Evolutionary conservation across 129 eudicot species (phyloP).

Genomic region (Silybum marianum): DNA sequence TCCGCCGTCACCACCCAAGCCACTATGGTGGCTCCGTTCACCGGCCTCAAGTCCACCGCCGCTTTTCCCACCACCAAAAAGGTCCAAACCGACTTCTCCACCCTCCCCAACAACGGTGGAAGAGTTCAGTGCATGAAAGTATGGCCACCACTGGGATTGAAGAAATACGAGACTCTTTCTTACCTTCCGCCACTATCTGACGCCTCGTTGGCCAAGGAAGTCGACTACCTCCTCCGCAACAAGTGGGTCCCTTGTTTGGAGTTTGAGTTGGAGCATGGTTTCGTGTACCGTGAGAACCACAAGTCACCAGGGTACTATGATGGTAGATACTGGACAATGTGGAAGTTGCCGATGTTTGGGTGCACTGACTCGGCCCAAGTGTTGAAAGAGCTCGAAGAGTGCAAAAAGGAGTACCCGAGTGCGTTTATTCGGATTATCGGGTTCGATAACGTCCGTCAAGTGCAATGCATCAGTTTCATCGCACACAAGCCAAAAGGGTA

Average conservation of each 20-base stretch:
- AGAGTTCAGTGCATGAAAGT: conserved; percentile 67
- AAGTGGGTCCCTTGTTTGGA: conserved; percentile 85
- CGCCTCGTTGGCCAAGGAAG: conserved; percentile 33
- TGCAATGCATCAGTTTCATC: conserved; percentile 75
- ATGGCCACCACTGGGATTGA: conserved; percentile 62
- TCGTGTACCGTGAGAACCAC: conserved; percentile 60
- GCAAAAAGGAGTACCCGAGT: conserved; percentile 51
- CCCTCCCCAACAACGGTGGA: conserved; percentile 55
- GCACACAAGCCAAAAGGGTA: conserved; percentile 50
- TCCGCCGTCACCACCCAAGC: conserved; percentile 46
- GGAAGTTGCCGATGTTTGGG: conserved; percentile 87
- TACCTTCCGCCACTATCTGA: conserved; percentile 53
- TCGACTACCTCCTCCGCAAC: conserved; percentile 57
- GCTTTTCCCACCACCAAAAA: conserved; percentile 47
- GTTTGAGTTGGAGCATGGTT: conserved; percentile 44
- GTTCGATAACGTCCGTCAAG: conserved; percentile 74
- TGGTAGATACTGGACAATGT: conserved; percentile 85
- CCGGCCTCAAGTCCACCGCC: conserved; percentile 50
- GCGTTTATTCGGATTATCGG: conserved; percentile 62
- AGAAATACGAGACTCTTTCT: conserved; percentile 73
- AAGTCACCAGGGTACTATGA: conserved; percentile 68
- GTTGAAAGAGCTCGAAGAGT: conserved; percentile 49
- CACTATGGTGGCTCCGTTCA: conserved; percentile 51
- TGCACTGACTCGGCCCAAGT: conserved; percentile 65
- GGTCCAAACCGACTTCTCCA: conserved; percentile 33